Conservation (phyloP, 2,329 filamentous ascomycete genomes). For the Clarireedia hainanense region DNA sequence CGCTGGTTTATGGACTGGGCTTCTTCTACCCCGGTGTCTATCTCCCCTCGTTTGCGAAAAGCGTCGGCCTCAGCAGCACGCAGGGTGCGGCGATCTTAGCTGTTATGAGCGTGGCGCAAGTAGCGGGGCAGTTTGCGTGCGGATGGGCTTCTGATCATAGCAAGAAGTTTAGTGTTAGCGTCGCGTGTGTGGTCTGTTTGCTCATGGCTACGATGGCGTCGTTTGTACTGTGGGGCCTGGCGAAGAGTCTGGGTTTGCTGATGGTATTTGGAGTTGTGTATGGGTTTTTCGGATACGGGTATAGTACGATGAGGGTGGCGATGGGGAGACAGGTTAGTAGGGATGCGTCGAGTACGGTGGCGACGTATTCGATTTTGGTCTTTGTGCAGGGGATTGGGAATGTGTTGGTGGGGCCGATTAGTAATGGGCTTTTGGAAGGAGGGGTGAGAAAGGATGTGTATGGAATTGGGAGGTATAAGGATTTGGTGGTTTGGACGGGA, state of each 20-base stretch:
- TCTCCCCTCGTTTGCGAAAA: slow-evolving; percentile 35
- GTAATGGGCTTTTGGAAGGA: slow-evolving; percentile 20
- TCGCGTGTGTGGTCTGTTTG: slow-evolving; percentile 36
- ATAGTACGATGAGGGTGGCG: slow-evolving; percentile 40
- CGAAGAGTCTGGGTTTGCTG: slow-evolving; percentile 36
- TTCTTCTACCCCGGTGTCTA: slow-evolving; percentile 50
- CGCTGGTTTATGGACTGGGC: slow-evolving; percentile 43
- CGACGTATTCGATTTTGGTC: slow-evolving; percentile 26
- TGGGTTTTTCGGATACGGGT: slow-evolving; percentile 48
- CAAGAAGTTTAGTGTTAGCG: slow-evolving; percentile 32
- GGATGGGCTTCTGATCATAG: slow-evolving; percentile 39
- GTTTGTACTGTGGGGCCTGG: slow-evolving; percentile 45
- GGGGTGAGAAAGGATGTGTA: slow-evolving; percentile 10
- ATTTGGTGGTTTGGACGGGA: slow-evolving; percentile 20
- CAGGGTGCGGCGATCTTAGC: slow-evolving; percentile 53
- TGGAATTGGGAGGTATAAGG: slow-evolving; percentile 16
- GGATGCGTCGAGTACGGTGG: slow-evolving; percentile 23
- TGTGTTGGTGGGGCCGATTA: slow-evolving; percentile 27
- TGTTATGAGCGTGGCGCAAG: slow-evolving; percentile 41
- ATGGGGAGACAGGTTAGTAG: slow-evolving; percentile 28
- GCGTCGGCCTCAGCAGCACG: slow-evolving; percentile 52
- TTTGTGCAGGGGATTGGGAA: slow-evolving; percentile 29
- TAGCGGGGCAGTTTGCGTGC: slow-evolving; percentile 40
- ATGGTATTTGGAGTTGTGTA: slow-evolving; percentile 43
- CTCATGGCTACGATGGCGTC: slow-evolving; percentile 38